Evolutionary conservation across 1,139 yeast genomes (phyloP), one percentile per base, ranked within the genome.

Genomic region (Debaryomyces robertsiae): DNA sequence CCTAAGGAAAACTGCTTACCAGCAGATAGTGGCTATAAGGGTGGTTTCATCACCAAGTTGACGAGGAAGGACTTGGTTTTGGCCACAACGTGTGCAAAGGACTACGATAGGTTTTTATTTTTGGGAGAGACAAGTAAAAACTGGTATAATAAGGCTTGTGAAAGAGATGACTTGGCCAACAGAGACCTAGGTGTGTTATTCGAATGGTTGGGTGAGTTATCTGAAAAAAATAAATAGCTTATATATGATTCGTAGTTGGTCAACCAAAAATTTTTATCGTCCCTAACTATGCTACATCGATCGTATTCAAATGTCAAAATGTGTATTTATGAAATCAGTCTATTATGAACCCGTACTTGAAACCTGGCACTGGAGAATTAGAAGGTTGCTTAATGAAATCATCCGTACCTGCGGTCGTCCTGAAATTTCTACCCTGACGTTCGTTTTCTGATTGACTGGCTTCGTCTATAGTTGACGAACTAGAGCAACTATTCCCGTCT

Each of bases 1-100:
- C 74, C 79, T 3, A 51, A 65, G 11, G 76, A 69, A 36, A 51
- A 52, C 38, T 51, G 57, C 33, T 49, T 72, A 46, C 84, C 84
- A 1, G 68, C 77, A 22, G 78, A 76, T 36, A 65, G 63, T 13
- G 74, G 68, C 28, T 79, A 69, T 52, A 55, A 61, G 6, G 81
- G 81, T 30, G 84, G 84, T 0, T 79, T 79, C 50, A 75, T 78
- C 30, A 69, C 81, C 30, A 69, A 69, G 47, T 67, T 79, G 49
- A 77, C 82, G 50, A 67, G 77, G 49, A 79, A 79, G 54, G 84
- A 79, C 54, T 70, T 79, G 52, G 76, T 74, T 3, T 70, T 79
- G 49, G 84, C 83, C 16, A 61, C 78, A 11, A 68, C 69, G 24
- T 70, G 77, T 39, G 82, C 84, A 16, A 61, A 65, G 46, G 46